Evolutionary conservation across 2,329 filamentous ascomycete genomes (phyloP).

Genomic region (Diaporthe longicolla): DNA sequence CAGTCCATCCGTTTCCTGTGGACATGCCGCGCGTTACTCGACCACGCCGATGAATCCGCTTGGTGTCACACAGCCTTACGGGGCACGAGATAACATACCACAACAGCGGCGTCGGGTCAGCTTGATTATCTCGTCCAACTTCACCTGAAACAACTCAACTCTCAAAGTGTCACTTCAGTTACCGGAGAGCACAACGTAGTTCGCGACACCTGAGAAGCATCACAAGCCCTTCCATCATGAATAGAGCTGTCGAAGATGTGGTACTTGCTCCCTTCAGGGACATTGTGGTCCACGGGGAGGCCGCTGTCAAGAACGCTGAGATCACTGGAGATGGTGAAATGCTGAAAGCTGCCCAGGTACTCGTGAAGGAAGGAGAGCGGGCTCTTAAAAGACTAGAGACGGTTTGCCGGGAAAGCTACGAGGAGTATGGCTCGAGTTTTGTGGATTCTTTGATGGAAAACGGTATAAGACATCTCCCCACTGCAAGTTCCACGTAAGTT

Average conservation of each 20-base stretch:
- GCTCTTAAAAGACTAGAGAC: slow-evolving; percentile 64
- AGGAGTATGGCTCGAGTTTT: slow-evolving; percentile 65
- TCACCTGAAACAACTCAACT: neutral
- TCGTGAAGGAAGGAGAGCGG: slow-evolving; percentile 56
- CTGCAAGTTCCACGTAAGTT: slow-evolving; percentile 12
- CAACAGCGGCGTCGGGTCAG: slow-evolving; percentile 16
- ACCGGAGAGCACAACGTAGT: neutral
- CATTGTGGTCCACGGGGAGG: slow-evolving; percentile 43
- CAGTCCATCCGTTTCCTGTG: neutral
- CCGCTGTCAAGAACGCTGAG: slow-evolving; percentile 53
- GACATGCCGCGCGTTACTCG: neutral
- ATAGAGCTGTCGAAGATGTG: slow-evolving; percentile 27
- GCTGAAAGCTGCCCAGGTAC: slow-evolving; percentile 60
- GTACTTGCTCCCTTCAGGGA: slow-evolving; percentile 38
- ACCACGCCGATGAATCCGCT: neutral
- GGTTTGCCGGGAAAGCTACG: slow-evolving; percentile 62
- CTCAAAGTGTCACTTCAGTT: too few species aligned
- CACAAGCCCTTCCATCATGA: slow-evolving; percentile 4
- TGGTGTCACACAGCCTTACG: slow-evolving; percentile 5
- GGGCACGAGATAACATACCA: neutral
- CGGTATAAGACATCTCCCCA: slow-evolving; percentile 55
- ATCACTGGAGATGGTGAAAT: slow-evolving; percentile 56
- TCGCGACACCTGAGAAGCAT: neutral
- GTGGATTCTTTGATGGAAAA: slow-evolving; percentile 67
- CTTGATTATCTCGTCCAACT: neutral